Evolutionary conservation across 805 yeast species (phyloP), one percentile per base, ranked within the genome.

Genomic region (Yarrowia hollandica): DNA sequence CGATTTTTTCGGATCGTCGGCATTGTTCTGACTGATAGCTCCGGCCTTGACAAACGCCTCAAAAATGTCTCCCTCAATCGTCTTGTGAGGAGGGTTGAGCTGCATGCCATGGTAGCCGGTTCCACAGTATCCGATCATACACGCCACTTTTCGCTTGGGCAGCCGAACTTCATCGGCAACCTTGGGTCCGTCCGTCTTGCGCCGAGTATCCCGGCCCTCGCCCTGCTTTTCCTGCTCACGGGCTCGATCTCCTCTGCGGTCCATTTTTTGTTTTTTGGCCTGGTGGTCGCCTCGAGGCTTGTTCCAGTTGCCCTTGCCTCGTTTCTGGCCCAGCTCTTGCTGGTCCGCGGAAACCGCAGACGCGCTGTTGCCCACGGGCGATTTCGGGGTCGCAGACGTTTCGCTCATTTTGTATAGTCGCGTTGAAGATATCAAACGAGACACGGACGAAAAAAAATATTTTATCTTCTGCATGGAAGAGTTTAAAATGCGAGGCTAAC

Each of bases 91-190:
- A 1, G 96, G 95, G 69, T 90, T 91, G 63, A 86, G 75, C 72
- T 91, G 98, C 96, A 91, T 89, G 7, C 98, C 98, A 71, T 88
- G 94, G 73, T 91, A 91, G 0, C 97, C 97, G 0, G 96, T 85
- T 38, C 98, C 98, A 70, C 97, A 91, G 74, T 91, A 91, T 4
- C 98, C 97, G 64, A 91, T 78, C 83, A 89, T 78, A 67, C 87
- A 83, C 0, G 96, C 97, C 19, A 90, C 96, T 69, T 91, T 91
- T 66, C 83, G 81, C 78, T 91, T 91, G 19, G 67, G 89, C 79
- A 68, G 63, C 19, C 78, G 59, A 46, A 65, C 61, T 41, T 67
- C 69, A n/a, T 55, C 48, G 11, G 35, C 38, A 22, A 28, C 50
- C 3, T 18, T 18, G 5, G 59, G 48, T 1, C 50, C 59, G n/a